These are phyloP conservation scores for Geotrichum candidum DNA, from an alignment of 1,139 yeast species.

Conservation along the genomic window DNA sequence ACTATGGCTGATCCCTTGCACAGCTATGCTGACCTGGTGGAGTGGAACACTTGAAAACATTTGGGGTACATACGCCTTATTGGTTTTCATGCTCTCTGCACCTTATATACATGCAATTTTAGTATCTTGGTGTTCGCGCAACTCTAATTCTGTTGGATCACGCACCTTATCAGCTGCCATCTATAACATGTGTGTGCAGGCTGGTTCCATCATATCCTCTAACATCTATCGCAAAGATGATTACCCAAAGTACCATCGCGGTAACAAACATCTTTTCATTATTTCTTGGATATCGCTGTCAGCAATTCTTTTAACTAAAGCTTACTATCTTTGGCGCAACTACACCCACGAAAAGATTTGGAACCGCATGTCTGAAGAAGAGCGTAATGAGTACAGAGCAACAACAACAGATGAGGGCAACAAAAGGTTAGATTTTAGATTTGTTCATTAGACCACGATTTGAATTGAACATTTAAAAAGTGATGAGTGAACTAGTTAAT, in stretches of 20 bases:
- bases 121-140: constrained; percentile 55
- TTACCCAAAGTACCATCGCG: constrained; percentile 50
- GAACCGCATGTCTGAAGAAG: constrained; percentile 44
- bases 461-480: too few relatives aligned
- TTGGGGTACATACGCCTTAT: constrained; percentile 50
- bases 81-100: constrained; percentile 44
- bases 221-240: constrained; percentile 52
- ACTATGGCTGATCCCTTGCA: constrained; percentile 39
- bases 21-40: constrained; percentile 46
- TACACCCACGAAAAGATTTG: constrained; percentile 41
- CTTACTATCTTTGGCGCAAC: constrained; percentile 46
- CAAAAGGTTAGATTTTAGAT: constrained; percentile 49
- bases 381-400: constrained; percentile 41
- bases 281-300: constrained; percentile 32
- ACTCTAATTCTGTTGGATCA: constrained; percentile 51
- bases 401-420: constrained; percentile 49
- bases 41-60: constrained; percentile 41
- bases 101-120: constrained; percentile 49
- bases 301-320: constrained; percentile 20
- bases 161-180: constrained; percentile 56
- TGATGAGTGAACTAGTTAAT: too few relatives aligned
- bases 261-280: constrained; percentile 44
- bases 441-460: constrained; percentile 19
- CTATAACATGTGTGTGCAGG: constrained; percentile 52
- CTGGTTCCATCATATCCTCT: constrained; percentile 45